Evolutionary conservation across 768 basidiomycete species (phyloP), one percentile per base, ranked within the genome.

Genomic region (Tricholoma hemisulphureum): DNA sequence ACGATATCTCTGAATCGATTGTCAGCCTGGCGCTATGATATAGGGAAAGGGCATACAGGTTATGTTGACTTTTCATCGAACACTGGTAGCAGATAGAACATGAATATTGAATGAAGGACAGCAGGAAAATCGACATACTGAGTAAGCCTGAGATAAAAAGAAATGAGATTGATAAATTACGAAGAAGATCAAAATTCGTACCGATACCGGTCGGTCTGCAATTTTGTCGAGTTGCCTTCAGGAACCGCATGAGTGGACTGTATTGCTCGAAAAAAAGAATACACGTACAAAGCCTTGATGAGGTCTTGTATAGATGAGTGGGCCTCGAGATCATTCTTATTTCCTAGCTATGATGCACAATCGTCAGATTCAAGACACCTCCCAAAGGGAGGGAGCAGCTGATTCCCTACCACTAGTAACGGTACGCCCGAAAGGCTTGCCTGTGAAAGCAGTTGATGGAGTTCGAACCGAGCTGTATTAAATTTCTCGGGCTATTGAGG

Each of bases 11-110:
- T 90, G 58, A 11, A 55, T 37, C 57, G 55, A 16, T 28, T 65
- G 6, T 63, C 51, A 51, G 43, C 41, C 26, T 34, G 26, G 48
- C 45, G 34, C 10, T n/a, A 6, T n/a, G 20, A 18, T 43, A 53
- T 6, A 9, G 21, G 28, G 14, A 46, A 18, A 24, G 24, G 31
- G 70, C 89, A 55, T 63, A 91, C 88, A 97, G 75, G 69, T 97
- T 97, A 71, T 97, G 93, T 71, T 92, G 90, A 66, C 87, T 95
- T 73, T 95, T 95, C 89, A 96, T 95, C 2, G 93, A 97, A 70
- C 94, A 96, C 95, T 97, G 64, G 1, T 49, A 46, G 21, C 49
- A 52, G 34, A 29, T 45, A 37, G 59, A 58, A 32, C 58, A 57
- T 51, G 24, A 50, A 48, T 31, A 43, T 53, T 21, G 23, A 60